Percentiles rank a stretch among this genome's conserved stretches.
Conservation (phyloP, 352 stramenopile species). For the Phytophthora pini region DNA sequence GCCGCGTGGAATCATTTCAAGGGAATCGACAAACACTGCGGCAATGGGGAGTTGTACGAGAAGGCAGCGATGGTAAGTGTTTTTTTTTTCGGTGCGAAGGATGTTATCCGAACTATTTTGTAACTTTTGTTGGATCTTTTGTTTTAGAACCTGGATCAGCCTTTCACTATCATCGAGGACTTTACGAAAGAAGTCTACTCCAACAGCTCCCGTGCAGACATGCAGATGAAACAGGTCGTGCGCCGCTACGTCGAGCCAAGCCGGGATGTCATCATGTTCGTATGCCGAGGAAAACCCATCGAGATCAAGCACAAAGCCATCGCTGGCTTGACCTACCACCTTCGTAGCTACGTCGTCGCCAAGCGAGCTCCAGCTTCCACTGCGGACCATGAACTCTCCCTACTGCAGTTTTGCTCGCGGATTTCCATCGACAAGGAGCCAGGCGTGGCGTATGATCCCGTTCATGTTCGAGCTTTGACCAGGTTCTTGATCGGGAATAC, state of each 20-base stretch:
- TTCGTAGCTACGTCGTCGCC: constrained; percentile 43
- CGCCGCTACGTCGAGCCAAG: constrained; percentile 30
- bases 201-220: constrained; percentile 33
- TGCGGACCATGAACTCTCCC: constrained; percentile 35
- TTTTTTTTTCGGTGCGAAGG: not conserved
- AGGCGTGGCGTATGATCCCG: constrained; percentile 32
- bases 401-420: constrained; percentile 60
- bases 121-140: constrained; percentile 1
- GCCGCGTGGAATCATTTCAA: constrained; percentile 4
- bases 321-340: constrained; percentile 28
- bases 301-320: constrained; percentile 35
- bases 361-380: constrained; percentile 41
- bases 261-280: constrained; percentile 34
- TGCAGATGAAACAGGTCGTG: constrained; percentile 37
- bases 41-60: not conserved
- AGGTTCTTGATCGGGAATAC: constrained; percentile 10
- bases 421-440: constrained; percentile 54
- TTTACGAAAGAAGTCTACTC: constrained; percentile 37
- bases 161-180: constrained; percentile 38
- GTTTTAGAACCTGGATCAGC: constrained; percentile 35
- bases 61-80: constrained; percentile 32
- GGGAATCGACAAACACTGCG: not conserved
- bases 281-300: constrained; percentile 27
- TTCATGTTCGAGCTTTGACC: constrained; percentile 44
- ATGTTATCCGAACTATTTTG: not conserved